A percentile compares a stretch with the other conserved stretches of the same genome.
Evolutionary conservation across 176 grass and related monocot genomes (phyloP).

Genomic region (Ensete ventricosum): DNA sequence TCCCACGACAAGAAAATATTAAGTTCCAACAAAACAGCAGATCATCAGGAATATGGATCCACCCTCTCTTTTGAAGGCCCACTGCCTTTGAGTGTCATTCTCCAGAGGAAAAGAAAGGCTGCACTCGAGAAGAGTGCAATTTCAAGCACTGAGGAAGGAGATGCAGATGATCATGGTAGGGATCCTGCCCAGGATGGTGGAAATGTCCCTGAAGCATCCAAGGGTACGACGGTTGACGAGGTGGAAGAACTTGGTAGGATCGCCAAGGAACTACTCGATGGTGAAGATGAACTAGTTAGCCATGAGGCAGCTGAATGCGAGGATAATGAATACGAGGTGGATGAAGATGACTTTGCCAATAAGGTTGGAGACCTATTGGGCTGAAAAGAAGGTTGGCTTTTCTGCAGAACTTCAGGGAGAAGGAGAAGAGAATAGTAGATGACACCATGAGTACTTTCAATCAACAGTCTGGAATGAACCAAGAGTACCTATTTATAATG

Average conservation of each 20-base stretch:
- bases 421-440: no score
- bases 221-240: slow-evolving; percentile 2
- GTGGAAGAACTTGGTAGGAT: slow-evolving; percentile 28
- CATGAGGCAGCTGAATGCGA: slow-evolving; percentile 19
- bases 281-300: slow-evolving; percentile 19
- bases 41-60: slow-evolving; percentile 22
- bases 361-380: slow-evolving; percentile 35
- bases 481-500: no score
- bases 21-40: no score
- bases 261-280: slow-evolving; percentile 14
- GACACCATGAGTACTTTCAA: no score
- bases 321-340: slow-evolving; percentile 31
- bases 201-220: slow-evolving; percentile 2
- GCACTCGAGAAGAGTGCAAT: not conserved
- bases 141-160: not conserved
- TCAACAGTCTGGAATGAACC: no score
- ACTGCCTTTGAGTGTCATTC: slow-evolving; percentile 39
- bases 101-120: slow-evolving; percentile 46
- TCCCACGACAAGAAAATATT: no score
- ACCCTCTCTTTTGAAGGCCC: slow-evolving; percentile 40
- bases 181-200: not conserved
- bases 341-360: slow-evolving; percentile 43
- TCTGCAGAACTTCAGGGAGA: no score
- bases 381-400: no score
- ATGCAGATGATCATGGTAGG: not conserved